Evolutionary conservation across 73 alveolate genomes (phyloP).

Genomic region (Tetrahymena malaccensis): DNA sequence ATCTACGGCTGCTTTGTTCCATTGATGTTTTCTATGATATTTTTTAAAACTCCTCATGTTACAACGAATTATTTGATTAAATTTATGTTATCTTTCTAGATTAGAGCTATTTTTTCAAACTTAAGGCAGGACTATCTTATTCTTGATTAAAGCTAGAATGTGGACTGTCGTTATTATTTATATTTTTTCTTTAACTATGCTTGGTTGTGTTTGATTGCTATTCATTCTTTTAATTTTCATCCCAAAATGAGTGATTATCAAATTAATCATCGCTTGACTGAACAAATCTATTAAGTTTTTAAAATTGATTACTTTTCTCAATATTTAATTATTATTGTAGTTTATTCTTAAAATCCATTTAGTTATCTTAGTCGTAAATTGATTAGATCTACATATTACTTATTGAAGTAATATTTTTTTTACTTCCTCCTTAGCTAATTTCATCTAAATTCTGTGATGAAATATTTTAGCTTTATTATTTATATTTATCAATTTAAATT

Average conservation of each 20-base stretch:
- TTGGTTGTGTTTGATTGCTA: not conserved
- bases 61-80: not conserved
- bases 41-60: not conserved
- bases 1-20: not conserved
- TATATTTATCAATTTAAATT: too few relatives aligned
- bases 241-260: not conserved
- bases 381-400: not conserved
- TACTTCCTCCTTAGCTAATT: not conserved
- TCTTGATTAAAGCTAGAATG: not conserved
- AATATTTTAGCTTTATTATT: not conserved
- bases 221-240: not conserved
- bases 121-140: not conserved
- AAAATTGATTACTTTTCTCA: not conserved
- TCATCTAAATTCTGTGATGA: not conserved
- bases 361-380: not conserved
- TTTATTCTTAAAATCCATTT: not conserved
- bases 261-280: not conserved
- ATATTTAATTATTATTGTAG: not conserved
- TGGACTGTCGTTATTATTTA: not conserved
- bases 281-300: not conserved
- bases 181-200: not conserved
- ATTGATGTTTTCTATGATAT: not conserved
- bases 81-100: not conserved
- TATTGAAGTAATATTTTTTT: not conserved
- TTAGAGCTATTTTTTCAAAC: not conserved